Evolutionary conservation across 331 rosid species (phyloP).

Genomic region (Prunus yedoensis): DNA sequence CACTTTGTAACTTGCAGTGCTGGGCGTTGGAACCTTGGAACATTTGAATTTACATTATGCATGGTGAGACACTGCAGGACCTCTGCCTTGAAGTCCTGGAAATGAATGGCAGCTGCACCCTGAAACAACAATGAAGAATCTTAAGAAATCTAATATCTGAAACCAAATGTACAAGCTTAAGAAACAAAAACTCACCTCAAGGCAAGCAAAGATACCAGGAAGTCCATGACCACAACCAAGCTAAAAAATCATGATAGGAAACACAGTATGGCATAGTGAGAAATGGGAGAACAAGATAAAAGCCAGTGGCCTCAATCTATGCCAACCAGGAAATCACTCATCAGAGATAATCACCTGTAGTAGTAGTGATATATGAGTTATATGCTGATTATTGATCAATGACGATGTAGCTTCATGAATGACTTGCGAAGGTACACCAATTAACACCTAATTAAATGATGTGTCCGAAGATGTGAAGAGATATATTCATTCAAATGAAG

Average conservation of each 20-base stretch:
- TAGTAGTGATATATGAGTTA: background rate
- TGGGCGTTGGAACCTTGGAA: constrained; percentile 29
- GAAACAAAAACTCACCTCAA: constrained; percentile 56
- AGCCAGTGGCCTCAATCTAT: background rate
- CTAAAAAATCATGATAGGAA: constrained; percentile 45
- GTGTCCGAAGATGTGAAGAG: background rate
- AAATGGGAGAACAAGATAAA: background rate
- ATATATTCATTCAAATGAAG: background rate
- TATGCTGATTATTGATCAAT: background rate
- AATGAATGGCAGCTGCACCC: no score
- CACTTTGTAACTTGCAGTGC: constrained; percentile 26
- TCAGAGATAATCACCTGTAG: background rate
- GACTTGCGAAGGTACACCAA: background rate
- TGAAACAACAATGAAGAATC: background rate
- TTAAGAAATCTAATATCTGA: background rate
- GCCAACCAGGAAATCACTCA: background rate
- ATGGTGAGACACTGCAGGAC: constrained; percentile 73
- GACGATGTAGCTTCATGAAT: background rate
- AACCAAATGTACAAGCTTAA: constrained; percentile 11
- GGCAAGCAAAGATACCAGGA: constrained; percentile 85
- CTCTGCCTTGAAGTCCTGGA: background rate
- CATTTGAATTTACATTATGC: constrained; percentile 68
- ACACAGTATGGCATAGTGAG: background rate
- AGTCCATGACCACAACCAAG: constrained; percentile 97
- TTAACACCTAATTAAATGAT: background rate